Percentiles rank a stretch among this genome's conserved stretches.
Conservation (phyloP, 2,329 filamentous ascomycete genomes). For the Blumeria hordei region DNA sequence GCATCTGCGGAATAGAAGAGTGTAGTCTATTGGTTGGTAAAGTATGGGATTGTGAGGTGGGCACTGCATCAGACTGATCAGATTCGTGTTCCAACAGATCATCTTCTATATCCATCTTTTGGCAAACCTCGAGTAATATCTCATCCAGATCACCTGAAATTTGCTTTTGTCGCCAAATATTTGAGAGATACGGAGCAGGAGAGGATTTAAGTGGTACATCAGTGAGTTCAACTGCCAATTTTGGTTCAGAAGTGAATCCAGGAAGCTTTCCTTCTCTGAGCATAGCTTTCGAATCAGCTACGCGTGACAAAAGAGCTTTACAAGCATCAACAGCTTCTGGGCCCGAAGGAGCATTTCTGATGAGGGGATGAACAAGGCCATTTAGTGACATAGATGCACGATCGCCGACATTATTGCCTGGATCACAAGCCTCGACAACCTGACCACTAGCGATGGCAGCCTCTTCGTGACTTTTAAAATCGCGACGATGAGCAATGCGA, state of each 20-base stretch:
- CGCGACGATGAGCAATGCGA: constrained; percentile 77
- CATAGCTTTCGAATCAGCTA: constrained; percentile 27
- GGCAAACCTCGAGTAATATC: constrained; percentile 35
- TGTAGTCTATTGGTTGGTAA: constrained; percentile 5
- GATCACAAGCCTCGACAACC: constrained; percentile 38
- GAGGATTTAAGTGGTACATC: constrained; percentile 24
- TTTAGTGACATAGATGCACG: constrained; percentile 5
- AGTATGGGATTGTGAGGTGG: background rate
- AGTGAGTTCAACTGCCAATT: constrained; percentile 8
- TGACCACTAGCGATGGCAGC: constrained; percentile 75
- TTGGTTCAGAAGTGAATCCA: constrained; percentile 22
- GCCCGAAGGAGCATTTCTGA: constrained; percentile 29
- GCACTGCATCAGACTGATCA: constrained; percentile 20
- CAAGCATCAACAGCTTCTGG: constrained; percentile 22
- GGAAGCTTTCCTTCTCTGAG: constrained; percentile 28
- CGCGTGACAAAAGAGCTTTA: constrained; percentile 24
- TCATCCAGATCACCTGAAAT: constrained; percentile 36
- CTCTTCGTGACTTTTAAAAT: constrained; percentile 90
- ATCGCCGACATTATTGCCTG: constrained; percentile 18
- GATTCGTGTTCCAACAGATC: constrained; percentile 20
- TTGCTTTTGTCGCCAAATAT: constrained; percentile 35
- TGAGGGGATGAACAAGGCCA: constrained; percentile 37
- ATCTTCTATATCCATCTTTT: constrained; percentile 25
- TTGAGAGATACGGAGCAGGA: constrained; percentile 42
- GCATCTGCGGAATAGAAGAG: constrained; percentile 20